Evolutionary conservation across 1,139 yeast species (phyloP).

Genomic region (Casaregolazyma lundiana): DNA sequence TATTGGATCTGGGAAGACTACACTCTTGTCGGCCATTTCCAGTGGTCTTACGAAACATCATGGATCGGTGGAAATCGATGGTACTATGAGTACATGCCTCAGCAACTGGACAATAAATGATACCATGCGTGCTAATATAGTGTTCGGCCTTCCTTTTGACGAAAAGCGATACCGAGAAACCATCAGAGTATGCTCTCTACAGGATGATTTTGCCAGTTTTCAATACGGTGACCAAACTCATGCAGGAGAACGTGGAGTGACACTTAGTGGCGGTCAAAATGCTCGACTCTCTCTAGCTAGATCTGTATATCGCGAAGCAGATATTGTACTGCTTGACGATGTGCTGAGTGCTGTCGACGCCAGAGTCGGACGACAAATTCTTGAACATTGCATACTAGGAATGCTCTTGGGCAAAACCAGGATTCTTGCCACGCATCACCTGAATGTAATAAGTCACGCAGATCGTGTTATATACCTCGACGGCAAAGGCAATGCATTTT

Average conservation of each 20-base stretch:
- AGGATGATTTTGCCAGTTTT: conserved; percentile 52
- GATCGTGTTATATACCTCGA: conserved; percentile 57
- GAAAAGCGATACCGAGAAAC: conserved; percentile 45
- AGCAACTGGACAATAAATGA: conserved; percentile 61
- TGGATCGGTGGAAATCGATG: conserved; percentile 42
- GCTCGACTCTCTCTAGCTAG: conserved; percentile 72
- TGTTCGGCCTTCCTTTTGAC: conserved; percentile 54
- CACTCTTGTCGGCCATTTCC: conserved; percentile 52
- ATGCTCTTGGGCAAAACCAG: conserved; percentile 52
- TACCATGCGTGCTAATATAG: conserved; percentile 58
- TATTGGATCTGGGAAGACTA: conserved; percentile 64
- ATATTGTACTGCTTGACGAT: conserved; percentile 64
- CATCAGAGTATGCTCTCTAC: conserved; percentile 51
- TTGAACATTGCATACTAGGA: conserved; percentile 57
- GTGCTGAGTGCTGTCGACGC: conserved; percentile 79
- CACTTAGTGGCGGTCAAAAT: conserved; percentile 78
- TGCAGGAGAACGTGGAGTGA: conserved; percentile 77
- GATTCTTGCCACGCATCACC: conserved; percentile 69
- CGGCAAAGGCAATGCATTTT: conserved; percentile 52
- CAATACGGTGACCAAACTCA: conserved; percentile 74
- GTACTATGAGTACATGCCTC: conserved; percentile 17
- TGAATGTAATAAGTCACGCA: conserved; percentile 56
- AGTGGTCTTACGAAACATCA: conserved; percentile 48
- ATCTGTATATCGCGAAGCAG: conserved; percentile 60
- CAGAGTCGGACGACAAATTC: conserved; percentile 67